Evolutionary conservation across 768 basidiomycete species (phyloP).

Genomic region (Russula virescens): DNA sequence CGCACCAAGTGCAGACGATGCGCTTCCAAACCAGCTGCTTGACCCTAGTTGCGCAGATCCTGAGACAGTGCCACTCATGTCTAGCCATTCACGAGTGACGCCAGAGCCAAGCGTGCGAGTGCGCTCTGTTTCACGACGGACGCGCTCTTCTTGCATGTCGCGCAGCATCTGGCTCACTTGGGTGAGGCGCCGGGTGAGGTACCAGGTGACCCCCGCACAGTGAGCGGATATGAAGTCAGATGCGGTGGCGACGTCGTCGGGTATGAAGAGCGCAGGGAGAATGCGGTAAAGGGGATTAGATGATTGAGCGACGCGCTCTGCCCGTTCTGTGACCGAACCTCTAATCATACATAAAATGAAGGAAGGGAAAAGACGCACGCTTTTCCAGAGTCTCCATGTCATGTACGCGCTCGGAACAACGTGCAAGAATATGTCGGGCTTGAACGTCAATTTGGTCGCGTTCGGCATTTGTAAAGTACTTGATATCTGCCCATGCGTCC

Average conservation of each 20-base stretch:
- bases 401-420: conserved; percentile 81
- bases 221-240: conserved; percentile 83
- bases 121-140: conserved; percentile 82
- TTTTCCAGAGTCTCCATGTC: conserved; percentile 87
- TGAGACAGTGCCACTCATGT: conserved; percentile 35
- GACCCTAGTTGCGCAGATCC: conserved; percentile 48
- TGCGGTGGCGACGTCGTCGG: conserved; percentile 46
- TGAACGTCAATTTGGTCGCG: conserved; percentile 95
- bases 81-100: conserved; percentile 59
- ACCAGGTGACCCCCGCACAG: conserved; percentile 89
- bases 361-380: conserved; percentile 47
- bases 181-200: conserved; percentile 73
- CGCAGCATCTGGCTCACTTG: conserved; percentile 74
- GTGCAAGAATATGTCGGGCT: conserved; percentile 75
- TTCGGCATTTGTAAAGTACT: conserved; percentile 80
- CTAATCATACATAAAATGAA: conserved; percentile 21
- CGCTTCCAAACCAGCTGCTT: conserved; percentile 44
- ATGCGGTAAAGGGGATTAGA: conserved; percentile 61
- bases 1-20: conserved; percentile 37
- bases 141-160: conserved; percentile 90
- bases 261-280: conserved; percentile 63
- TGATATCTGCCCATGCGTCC: conserved; percentile 57
- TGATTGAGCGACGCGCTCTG: conserved; percentile 58
- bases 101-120: conserved; percentile 76
- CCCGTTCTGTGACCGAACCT: conserved; percentile 45